Evolutionary conservation across 2,329 filamentous ascomycete genomes (phyloP), one percentile per base, ranked within the genome.

Genomic region (Sporothrix curviconia): DNA sequence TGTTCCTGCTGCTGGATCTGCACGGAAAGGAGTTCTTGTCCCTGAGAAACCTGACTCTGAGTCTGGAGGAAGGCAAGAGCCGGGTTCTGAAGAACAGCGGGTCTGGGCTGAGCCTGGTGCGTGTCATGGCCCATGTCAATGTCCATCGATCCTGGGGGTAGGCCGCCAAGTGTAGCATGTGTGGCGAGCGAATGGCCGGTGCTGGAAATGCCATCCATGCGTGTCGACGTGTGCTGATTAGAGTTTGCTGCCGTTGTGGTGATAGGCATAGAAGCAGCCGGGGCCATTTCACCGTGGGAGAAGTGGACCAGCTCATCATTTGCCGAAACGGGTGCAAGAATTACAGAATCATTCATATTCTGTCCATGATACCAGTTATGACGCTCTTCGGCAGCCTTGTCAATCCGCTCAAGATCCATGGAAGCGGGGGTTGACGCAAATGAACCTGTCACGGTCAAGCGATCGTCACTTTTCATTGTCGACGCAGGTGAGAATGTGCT

Each of bases 401-500:
- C 56, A 5, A n/a, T 52, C 7, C 37, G 46, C 24, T 55, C 56
- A 7, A 36, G 30, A 3, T 55, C 56, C 7, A 36, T 25, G 11
- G 53, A 46, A 7, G 44, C 51, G 2, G 56, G 56, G 3, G 56
- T 58, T 1, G 56, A 58, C 14, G 37, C 56, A 37, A 55, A 58
- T 12, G 56, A 58, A 9, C 52, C 51, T 1, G 49, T 12, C 2
- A 58, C 28, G 4, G 56, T 36, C 3, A 58, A 24, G 8, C 36
- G 43, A 8, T 55, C 56, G 17, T 58, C 56, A n/a, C 19, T 32
- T 4, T 44, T 43, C 1, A 43, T 7, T 4, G 56, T 43, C 1
- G 56, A 58, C 25, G 54, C 15, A 15, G 56, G 56, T 22, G 50
- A 58, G 17, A 57, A 57, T 3, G 28, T 30, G 9, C 6, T 47